Conservation (phyloP, 257 asterid species). For the Salvia hispanica region DNA sequence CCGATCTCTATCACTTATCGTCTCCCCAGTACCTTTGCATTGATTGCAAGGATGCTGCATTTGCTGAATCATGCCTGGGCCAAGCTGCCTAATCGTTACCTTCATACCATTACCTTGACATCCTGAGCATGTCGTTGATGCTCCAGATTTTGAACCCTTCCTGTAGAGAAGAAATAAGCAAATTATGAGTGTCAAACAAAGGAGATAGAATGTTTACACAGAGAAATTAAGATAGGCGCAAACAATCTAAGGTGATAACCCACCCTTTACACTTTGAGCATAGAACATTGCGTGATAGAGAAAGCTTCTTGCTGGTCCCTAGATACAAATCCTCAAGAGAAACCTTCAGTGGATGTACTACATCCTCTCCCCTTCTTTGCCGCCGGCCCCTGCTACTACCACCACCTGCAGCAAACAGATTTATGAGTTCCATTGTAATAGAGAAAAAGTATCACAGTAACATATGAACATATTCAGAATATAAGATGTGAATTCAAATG, state of each 20-base stretch:
- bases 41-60: conserved; percentile 61
- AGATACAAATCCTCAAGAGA: conserved; percentile 52
- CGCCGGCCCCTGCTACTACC: conserved; percentile 60
- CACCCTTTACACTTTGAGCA: conserved; percentile 54
- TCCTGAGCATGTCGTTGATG: conserved; percentile 45
- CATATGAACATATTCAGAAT: neutral
- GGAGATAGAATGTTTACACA: neutral
- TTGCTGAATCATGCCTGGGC: conserved; percentile 62
- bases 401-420: conserved; percentile 38
- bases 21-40: conserved; percentile 57
- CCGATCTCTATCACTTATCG: conserved; percentile 49
- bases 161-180: conserved; percentile 28
- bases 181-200: neutral
- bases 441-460: neutral
- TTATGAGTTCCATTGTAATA: neutral
- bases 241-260: neutral
- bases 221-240: neutral
- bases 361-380: conserved; percentile 58
- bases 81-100: conserved; percentile 54
- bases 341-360: conserved; percentile 51
- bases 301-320: conserved; percentile 57
- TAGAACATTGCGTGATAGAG: conserved; percentile 51
- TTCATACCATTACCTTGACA: conserved; percentile 59
- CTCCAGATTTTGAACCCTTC: conserved; percentile 60
- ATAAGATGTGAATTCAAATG: neutral